Conservation (phyloP, 2,329 filamentous ascomycete genomes). For the Cercospora citrullina region DNA sequence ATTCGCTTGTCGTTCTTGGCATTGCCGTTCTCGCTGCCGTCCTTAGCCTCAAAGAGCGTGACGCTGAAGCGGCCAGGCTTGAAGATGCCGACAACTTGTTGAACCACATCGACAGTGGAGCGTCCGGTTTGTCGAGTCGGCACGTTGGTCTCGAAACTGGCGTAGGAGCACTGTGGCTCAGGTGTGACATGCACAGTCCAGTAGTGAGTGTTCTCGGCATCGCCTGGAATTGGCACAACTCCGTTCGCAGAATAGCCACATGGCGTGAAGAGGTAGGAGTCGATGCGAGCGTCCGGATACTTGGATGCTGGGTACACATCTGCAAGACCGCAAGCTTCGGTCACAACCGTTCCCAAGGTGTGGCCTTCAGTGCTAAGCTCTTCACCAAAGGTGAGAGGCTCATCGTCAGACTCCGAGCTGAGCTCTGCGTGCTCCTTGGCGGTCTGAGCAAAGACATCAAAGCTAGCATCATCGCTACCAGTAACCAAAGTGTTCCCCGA, state of each 20-base stretch:
- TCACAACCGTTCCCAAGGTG: constrained; percentile 86
- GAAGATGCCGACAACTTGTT: constrained; percentile 95
- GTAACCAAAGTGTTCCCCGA: constrained; percentile 40
- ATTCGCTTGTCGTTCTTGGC: constrained; percentile 55
- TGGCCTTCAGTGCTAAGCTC: constrained; percentile 91
- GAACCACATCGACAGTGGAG: constrained; percentile 84
- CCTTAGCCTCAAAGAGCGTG: constrained; percentile 91
- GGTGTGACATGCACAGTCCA: constrained; percentile 98
- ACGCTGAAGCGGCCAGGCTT: constrained; percentile 97
- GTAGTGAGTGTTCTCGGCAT: constrained; percentile 66
- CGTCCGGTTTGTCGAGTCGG: constrained; percentile 83
- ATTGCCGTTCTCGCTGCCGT: constrained; percentile 45
- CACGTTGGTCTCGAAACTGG: constrained; percentile 97
- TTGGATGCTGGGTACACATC: constrained; percentile 82
- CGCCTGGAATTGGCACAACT: constrained; percentile 75
- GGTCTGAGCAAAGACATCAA: constrained; percentile 81
- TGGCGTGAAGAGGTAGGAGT: constrained; percentile 93
- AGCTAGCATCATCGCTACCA: constrained; percentile 51
- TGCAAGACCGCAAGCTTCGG: constrained; percentile 82
- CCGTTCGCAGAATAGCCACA: constrained; percentile 98
- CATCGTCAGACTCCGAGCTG: constrained; percentile 53
- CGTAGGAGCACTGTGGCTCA: constrained; percentile 94
- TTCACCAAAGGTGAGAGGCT: constrained; percentile 59
- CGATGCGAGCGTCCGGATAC: constrained; percentile 90
- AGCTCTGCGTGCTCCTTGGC: constrained; percentile 63